Evolutionary conservation across 2,329 filamentous ascomycete genomes (phyloP).

Genomic region (Xylariaceae sp.): DNA sequence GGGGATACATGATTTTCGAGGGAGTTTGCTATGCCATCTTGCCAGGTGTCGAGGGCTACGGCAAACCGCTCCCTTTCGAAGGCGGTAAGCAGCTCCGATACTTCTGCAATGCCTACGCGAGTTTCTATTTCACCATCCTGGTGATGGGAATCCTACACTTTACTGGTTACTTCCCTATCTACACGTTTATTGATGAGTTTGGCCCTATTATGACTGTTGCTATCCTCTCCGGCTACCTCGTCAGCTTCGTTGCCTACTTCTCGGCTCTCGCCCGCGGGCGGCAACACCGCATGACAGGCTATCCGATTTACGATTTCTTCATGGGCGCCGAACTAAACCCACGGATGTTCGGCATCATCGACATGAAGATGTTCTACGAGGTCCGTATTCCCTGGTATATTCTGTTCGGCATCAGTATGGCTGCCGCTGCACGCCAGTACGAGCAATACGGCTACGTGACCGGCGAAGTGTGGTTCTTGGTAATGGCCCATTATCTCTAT

Average conservation of each 20-base stretch:
- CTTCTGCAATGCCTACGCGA: conserved; percentile 87
- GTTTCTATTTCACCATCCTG: conserved; percentile 80
- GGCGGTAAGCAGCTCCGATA: conserved; percentile 84
- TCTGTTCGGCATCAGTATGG: conserved; percentile 72
- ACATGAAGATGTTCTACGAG: conserved; percentile 97
- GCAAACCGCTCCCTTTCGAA: conserved; percentile 79
- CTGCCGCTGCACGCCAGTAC: conserved; percentile 75
- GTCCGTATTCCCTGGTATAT: conserved; percentile 92
- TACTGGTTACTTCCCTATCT: conserved; percentile 79
- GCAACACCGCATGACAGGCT: conserved; percentile 88
- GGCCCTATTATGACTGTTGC: conserved; percentile 89
- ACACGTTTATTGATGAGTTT: conserved; percentile 92
- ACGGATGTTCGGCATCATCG: conserved; percentile 77
- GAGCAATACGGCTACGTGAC: conserved; percentile 82
- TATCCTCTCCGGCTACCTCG: conserved; percentile 83
- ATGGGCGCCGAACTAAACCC: conserved; percentile 90
- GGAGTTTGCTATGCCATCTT: conserved; percentile 76
- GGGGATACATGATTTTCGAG: conserved; percentile 86
- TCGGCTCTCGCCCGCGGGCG: conserved; percentile 76
- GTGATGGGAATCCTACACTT: conserved; percentile 71
- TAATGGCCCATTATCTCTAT: conserved; percentile 89
- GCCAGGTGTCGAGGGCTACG: conserved; percentile 82
- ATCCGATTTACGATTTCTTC: conserved; percentile 85
- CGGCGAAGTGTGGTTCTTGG: conserved; percentile 75
- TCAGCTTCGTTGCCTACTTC: conserved; percentile 79